Base-by-base conservation (phyloP, 2,329 filamentous ascomycete species). In the Fusarium austroafricanum region DNA sequence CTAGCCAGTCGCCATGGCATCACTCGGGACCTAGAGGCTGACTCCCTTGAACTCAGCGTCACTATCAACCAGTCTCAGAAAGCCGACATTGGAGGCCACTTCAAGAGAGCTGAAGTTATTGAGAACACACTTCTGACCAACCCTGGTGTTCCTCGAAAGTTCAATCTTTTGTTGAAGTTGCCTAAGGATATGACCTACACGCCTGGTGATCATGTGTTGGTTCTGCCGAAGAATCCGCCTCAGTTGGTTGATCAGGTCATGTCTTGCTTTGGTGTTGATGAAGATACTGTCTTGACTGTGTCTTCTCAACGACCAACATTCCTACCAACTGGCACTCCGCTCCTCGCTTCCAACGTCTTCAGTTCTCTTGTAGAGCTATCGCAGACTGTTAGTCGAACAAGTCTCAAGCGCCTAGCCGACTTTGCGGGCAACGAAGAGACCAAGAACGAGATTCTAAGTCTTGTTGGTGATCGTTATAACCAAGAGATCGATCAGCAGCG, bases 201-300 rank as follows among this genome's bases (percentile, higher is more conserved):
- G 23, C 86, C 89, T 2, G 92, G 92, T 14, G 92, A 95, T 73
- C 94, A 96, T 75, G 84, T 95, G 0, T 88, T 90, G 0, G 82
- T 94, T 3, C 81, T 93, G 2, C 92, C 92, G 0, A 79, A 92
- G 33, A 95, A 95, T 73, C 87, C 88, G 1, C 82, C 83, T 38
- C 79, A 83, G 29, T 87, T 82, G 10, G 86, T 94, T 4, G 82
- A 83, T 6, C 84, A 90, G 7, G 90, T 86, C 0, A 86, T 93
- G 79, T 81, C 84, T 10, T 82, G 84, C n/a, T 94, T 94, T 74
- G 79, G 84, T 0, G 79, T 95, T 1, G 84, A 90, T 0, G 90
- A 88, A 86, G 91, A 94, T 74, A 86, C 89, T 2, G 83, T 86
- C 61, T 79, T 93, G 40, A 88, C 84, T 3, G 88, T 93, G 45